Evolutionary conservation across 345 rosid species (phyloP), one percentile per base, ranked within the genome.

Genomic region (Pistacia integerrima): DNA sequence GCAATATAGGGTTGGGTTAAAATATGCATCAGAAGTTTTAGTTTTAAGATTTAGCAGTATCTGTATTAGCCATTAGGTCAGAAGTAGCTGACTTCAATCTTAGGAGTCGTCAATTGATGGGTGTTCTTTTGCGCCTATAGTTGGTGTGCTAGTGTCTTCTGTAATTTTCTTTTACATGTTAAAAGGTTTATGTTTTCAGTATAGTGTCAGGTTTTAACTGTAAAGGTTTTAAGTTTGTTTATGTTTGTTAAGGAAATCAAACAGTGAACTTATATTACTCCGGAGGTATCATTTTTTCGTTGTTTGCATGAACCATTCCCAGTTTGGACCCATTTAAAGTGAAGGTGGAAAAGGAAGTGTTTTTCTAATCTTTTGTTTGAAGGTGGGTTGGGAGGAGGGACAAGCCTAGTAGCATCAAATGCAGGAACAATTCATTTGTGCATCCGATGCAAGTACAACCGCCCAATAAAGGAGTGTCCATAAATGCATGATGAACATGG

Each of bases 181-280:
- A 48, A 46, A 58, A 67, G 73, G 67, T 14, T 14, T 62, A 8
- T 60, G 8, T 61, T 69, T 51, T 22, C 44, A 35, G 13, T 36
- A 5, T 51, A 62, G 69, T 55, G 48, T 49, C 52, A 48, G 35
- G 18, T 76, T 69, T 41, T 28, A 69, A 69, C n/a, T 22, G 70
- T 69, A 76, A 62, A 69, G 56, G 17, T 59, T 20, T 3, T 5
- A 59, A 11, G 51, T 17, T 60, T 7, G n/a, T 20, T 25, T 69
- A 60, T 35, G 69, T 62, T 58, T 51, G 67, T 36, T 6, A 48
- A 59, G 59, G 20, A 76, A 76, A 76, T 68, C 51, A 54, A 75
- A 67, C 30, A 14, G 16, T 67, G 30, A 11, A 14, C 46, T 36
- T 58, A 2, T 16, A n/a, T 67, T 75, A 30, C 12, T 44, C 1